Evolutionary conservation across 371 early-diverging fungal species (phyloP).

Genomic region (Chytridium lagenaria): DNA sequence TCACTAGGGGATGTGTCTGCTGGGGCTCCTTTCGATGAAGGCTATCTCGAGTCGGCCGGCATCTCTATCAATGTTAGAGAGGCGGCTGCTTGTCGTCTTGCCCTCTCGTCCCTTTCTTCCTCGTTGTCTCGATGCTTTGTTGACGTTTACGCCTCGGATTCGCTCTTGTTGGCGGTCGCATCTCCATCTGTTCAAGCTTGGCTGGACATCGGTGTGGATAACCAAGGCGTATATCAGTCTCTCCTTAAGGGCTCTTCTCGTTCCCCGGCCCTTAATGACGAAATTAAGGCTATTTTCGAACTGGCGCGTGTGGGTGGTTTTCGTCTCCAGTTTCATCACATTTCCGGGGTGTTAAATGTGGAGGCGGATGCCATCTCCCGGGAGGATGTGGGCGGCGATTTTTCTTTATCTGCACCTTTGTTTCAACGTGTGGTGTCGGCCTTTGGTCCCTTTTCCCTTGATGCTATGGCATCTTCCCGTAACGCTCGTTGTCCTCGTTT

Average conservation of each 20-base stretch:
- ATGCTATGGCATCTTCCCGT: constrained; percentile 18
- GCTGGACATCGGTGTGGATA: constrained; percentile 10
- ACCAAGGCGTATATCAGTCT: not conserved
- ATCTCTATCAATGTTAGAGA: too few relatives aligned
- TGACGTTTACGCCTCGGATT: too few relatives aligned
- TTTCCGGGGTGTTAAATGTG: not conserved
- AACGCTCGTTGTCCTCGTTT: constrained; percentile 14
- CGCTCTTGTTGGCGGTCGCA: not conserved
- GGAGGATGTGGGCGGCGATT: not conserved
- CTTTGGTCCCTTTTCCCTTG: not conserved
- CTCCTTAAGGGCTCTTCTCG: constrained; percentile 3
- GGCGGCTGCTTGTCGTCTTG: too few relatives aligned
- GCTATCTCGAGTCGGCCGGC: too few relatives aligned
- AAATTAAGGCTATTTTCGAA: not conserved
- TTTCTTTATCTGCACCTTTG: not conserved
- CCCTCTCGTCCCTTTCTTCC: too few relatives aligned
- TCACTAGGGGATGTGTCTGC: too few relatives aligned
- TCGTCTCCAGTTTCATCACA: not conserved
- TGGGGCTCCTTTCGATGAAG: too few relatives aligned
- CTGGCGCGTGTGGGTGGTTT: not conserved
- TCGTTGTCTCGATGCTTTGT: too few relatives aligned
- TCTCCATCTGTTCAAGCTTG: not conserved
- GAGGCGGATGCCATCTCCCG: not conserved
- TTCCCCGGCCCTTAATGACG: not conserved
- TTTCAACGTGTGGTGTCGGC: not conserved